Conservation (phyloP, 306 rosid genomes). For the Vigna radiata region DNA sequence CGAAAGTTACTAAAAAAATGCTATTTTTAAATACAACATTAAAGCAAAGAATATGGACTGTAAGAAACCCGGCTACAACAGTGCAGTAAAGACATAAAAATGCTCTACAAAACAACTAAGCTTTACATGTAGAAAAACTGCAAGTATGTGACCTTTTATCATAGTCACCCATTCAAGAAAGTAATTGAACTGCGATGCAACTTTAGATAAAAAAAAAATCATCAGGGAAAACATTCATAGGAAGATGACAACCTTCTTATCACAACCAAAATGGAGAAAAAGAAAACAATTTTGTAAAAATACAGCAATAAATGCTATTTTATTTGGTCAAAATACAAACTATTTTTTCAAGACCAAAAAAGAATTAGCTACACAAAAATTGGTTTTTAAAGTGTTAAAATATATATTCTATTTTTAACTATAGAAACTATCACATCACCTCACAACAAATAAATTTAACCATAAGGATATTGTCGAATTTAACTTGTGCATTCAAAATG, state of each 20-base stretch:
- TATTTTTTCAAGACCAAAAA: conserved; percentile 13
- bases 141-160: conserved; percentile 22
- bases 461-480: conserved; percentile 25
- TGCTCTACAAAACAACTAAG: not conserved
- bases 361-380: conserved; percentile 33
- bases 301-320: conserved; percentile 20
- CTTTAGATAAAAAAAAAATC: conserved; percentile 13
- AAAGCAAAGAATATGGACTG: not conserved
- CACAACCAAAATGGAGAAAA: conserved; percentile 2
- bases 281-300: not conserved
- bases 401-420: conserved; percentile 28
- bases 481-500: conserved; percentile 29
- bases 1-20: not conserved
- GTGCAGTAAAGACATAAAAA: conserved; percentile 15
- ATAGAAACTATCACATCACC: not conserved
- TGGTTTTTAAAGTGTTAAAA: conserved; percentile 10
- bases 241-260: conserved; percentile 15
- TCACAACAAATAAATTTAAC: conserved; percentile 18
- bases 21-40: conserved; percentile 11
- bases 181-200: conserved; percentile 16
- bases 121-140: conserved; percentile 12
- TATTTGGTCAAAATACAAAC: conserved; percentile 21
- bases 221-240: conserved; percentile 27
- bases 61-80: conserved; percentile 9
- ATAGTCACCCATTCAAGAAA: conserved; percentile 31